phyloP scores from a whole-genome alignment of 2,329 filamentous ascomycete genomes.

The Zymoseptoria pseudotritici region DNA sequence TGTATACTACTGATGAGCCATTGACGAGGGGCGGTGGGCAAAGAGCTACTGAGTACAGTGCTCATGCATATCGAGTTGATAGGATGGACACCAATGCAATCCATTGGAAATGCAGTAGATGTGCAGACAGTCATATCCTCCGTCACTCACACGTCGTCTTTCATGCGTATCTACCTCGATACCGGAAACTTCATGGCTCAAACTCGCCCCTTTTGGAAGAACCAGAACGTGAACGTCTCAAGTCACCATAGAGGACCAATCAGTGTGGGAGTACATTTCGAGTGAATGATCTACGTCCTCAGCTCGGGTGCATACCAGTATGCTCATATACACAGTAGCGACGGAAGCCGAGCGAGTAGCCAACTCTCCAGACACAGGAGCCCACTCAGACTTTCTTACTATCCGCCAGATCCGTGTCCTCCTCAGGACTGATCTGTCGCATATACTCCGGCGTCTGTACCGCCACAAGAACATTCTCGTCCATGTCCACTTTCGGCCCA shows the following conservation, averaged over 20 bases:
- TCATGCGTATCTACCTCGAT: too few relatives aligned
- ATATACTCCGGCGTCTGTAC: constrained; percentile 11
- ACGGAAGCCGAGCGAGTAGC: too few relatives aligned
- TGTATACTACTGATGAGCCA: not conserved
- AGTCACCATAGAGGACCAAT: too few relatives aligned
- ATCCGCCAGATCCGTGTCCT: not conserved
- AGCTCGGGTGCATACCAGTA: not conserved
- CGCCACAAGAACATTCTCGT: constrained; percentile 24
- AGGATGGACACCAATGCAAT: not conserved
- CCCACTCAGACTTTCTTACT: not conserved
- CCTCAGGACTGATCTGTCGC: not conserved
- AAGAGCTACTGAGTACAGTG: not conserved
- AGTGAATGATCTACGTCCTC: too few relatives aligned
- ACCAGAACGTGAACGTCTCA: too few relatives aligned
- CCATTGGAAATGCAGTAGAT: not conserved
- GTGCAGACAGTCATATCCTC: too few relatives aligned
- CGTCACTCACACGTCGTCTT: too few relatives aligned
- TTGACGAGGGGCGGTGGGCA: not conserved
- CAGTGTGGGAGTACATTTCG: too few relatives aligned
- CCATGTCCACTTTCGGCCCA: constrained; percentile 36
- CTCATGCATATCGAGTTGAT: not conserved
- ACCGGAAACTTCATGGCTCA: too few relatives aligned
- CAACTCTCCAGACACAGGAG: too few relatives aligned
- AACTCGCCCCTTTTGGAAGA: too few relatives aligned
- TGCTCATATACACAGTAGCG: not conserved